Conservation (phyloP, 305 asterid genomes). For the Fraxinus xanthoxyloides region DNA sequence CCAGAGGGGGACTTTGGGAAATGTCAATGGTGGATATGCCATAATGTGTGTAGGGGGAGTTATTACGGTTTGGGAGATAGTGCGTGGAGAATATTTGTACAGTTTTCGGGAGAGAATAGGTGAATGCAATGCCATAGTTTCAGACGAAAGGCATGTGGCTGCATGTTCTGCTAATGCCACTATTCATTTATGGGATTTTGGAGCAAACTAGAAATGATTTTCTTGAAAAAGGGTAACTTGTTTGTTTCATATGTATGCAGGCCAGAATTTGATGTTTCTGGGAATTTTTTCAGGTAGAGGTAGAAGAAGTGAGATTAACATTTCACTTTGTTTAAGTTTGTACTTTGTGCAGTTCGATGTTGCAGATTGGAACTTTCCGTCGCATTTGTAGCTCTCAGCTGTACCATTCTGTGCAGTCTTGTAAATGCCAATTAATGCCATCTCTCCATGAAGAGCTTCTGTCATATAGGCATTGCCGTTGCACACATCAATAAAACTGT, state of each 20-base stretch:
- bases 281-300: not conserved
- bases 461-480: not conserved
- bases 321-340: not conserved
- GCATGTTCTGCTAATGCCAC: conserved; percentile 53
- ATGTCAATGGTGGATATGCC: conserved; percentile 71
- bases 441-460: not conserved
- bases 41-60: conserved; percentile 42
- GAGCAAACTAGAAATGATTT: conserved; percentile 28
- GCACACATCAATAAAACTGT: not conserved
- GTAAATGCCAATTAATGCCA: not conserved
- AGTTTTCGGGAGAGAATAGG: conserved; percentile 66
- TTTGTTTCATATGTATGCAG: not conserved
- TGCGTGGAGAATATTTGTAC: conserved; percentile 52
- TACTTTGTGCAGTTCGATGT: not conserved
- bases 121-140: conserved; percentile 43
- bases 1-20: conserved; percentile 48
- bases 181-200: conserved; percentile 80
- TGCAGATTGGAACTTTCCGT: not conserved
- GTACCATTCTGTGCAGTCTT: not conserved
- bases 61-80: conserved; percentile 79
- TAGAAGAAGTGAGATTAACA: not conserved
- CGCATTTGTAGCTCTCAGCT: not conserved
- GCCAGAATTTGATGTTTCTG: not conserved
- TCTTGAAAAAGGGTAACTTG: not conserved
- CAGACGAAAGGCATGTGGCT: conserved; percentile 63